These are phyloP conservation scores for Heliamphora exappendiculata DNA, from an alignment of 148 eudicot genomes.

Conservation along the genomic window DNA sequence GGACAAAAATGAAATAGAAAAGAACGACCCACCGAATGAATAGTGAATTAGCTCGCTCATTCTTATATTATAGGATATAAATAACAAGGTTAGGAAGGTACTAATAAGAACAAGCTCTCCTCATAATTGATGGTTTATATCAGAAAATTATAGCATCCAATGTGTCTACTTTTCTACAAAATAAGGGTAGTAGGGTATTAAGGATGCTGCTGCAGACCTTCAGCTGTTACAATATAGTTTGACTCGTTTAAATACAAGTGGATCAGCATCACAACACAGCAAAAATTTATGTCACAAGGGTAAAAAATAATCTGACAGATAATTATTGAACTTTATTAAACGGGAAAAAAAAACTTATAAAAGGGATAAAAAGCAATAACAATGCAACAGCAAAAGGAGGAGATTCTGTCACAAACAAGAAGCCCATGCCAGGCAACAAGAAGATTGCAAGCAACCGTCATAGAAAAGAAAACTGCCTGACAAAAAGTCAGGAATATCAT, in stretches of 20 bases:
- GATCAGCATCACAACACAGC: not conserved
- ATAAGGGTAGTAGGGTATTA: not conserved
- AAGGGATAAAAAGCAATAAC: not conserved
- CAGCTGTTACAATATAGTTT: no score
- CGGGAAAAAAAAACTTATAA: not conserved
- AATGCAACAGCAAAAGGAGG: not conserved
- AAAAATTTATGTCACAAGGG: not conserved
- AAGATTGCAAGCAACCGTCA: conserved; percentile 4
- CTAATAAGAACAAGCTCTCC: not conserved
- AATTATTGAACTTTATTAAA: not conserved
- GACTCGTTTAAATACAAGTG: no score
- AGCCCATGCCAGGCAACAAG: not conserved
- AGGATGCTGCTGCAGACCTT: not conserved
- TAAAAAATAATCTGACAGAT: not conserved
- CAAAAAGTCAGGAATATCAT: not conserved
- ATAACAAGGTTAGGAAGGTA: not conserved
- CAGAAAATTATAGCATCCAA: not conserved
- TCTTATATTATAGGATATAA: no score
- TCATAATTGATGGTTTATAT: not conserved
- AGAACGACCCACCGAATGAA: no score
- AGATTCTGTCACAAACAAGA: not conserved
- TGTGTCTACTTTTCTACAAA: not conserved
- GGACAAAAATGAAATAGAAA: no score
- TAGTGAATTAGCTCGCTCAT: no score
- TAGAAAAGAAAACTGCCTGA: not conserved